Percentiles rank a stretch among this genome's conserved stretches.
Conservation (phyloP, 768 basidiomycete genomes). For the Mycena capillaripes region DNA sequence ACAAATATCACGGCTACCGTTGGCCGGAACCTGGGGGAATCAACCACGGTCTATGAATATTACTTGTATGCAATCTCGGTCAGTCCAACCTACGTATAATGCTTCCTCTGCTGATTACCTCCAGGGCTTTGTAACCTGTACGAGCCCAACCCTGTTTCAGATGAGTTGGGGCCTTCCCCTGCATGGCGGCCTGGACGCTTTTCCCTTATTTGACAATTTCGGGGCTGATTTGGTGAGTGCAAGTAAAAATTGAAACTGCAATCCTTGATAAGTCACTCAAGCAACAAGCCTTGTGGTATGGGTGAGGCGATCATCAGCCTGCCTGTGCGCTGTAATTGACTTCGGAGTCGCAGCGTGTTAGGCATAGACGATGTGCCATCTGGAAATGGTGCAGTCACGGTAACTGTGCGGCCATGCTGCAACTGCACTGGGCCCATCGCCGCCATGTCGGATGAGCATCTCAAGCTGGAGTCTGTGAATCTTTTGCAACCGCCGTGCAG, state of each 20-base stretch:
- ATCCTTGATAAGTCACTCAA: not conserved
- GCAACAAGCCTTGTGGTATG: not conserved
- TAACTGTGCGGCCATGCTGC: not conserved
- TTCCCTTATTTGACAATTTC: not conserved
- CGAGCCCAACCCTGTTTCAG: not conserved
- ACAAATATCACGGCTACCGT: not conserved
- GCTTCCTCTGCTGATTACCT: not conserved
- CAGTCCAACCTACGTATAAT: not conserved
- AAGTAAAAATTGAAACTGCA: not conserved
- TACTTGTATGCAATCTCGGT: not conserved
- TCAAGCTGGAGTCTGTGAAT: not conserved
- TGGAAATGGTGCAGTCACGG: not conserved
- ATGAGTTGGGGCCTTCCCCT: not conserved
- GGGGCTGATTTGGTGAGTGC: constrained; percentile 7
- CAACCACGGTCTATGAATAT: not conserved
- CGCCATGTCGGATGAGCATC: not conserved
- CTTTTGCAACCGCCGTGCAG: not conserved
- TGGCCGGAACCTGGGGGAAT: not conserved
- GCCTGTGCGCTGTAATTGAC: not conserved
- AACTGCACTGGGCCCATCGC: not conserved
- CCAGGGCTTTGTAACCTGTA: constrained; percentile 4
- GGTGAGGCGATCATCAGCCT: not conserved
- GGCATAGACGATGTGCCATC: not conserved
- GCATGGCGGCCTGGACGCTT: not conserved
- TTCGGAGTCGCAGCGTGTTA: not conserved